Evolutionary conservation across 2,329 filamentous ascomycete species (phyloP).

Genomic region (Pseudopithomyces chartarum): DNA sequence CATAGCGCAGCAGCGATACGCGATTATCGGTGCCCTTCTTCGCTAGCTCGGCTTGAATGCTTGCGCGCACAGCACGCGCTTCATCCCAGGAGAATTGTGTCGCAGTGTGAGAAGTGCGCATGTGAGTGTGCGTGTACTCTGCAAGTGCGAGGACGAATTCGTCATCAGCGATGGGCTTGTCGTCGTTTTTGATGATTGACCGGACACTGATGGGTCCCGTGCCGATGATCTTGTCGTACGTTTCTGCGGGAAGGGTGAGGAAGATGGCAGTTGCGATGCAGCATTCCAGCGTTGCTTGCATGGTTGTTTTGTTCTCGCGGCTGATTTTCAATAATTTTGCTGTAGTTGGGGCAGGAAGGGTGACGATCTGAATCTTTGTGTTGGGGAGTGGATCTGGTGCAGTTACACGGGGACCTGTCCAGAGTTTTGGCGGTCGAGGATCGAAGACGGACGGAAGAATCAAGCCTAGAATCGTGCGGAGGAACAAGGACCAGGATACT

Average conservation of each 20-base stretch:
- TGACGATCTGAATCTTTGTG: constrained; percentile 33
- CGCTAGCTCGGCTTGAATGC: constrained; percentile 18
- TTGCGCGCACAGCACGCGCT: constrained; percentile 20
- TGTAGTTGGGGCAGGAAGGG: constrained; percentile 38
- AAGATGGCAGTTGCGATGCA: constrained; percentile 48
- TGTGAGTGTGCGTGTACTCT: constrained; percentile 18
- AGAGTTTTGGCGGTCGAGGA: constrained; percentile 21
- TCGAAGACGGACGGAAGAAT: constrained; percentile 34
- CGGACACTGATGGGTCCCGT: constrained; percentile 47
- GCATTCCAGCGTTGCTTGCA: constrained; percentile 49
- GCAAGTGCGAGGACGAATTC: constrained; percentile 35
- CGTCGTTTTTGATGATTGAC: constrained; percentile 36
- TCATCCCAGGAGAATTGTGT: constrained; percentile 24
- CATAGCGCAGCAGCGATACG: constrained; percentile 47
- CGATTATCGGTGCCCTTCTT: constrained; percentile 35
- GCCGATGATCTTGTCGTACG: constrained; percentile 38
- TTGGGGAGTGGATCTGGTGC: constrained; percentile 13
- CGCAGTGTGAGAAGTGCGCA: neutral
- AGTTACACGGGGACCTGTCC: constrained; percentile 28
- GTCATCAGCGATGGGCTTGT: constrained; percentile 18
- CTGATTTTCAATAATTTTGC: constrained; percentile 38
- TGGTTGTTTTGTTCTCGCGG: constrained; percentile 45
- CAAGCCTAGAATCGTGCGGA: constrained; percentile 38
- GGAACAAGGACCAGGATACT: constrained; percentile 43
- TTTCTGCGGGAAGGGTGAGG: constrained; percentile 27